A percentile compares a stretch with the other conserved stretches of the same genome.
Evolutionary conservation across 2,329 filamentous ascomycete genomes (phyloP).

Genomic region (Aspergillus luchuensis): DNA sequence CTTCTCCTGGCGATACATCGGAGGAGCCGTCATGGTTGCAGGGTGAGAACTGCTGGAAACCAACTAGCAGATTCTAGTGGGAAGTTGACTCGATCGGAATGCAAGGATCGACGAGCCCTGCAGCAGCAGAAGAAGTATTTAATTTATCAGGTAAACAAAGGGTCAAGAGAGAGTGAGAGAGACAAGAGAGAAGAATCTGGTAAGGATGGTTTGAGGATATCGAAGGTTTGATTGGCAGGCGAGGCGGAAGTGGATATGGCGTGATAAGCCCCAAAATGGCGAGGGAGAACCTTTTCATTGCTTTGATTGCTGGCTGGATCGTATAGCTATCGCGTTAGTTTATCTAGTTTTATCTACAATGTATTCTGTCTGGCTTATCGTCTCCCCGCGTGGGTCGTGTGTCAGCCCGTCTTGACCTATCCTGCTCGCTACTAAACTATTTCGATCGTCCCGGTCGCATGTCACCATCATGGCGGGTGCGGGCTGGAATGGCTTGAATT

Average conservation of each 20-base stretch:
- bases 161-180: not conserved
- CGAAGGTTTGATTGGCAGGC: not conserved
- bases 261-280: not conserved
- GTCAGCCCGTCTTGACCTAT: too few species aligned
- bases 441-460: too few species aligned
- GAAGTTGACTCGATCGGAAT: not conserved
- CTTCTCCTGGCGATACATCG: not conserved
- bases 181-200: not conserved
- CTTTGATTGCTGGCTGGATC: too few species aligned
- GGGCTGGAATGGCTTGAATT: too few species aligned
- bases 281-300: not conserved
- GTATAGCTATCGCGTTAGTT: too few species aligned
- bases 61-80: too few species aligned
- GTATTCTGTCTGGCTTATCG: too few species aligned
- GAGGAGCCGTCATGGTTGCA: not conserved
- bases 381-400: too few species aligned
- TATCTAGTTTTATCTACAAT: too few species aligned
- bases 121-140: not conserved
- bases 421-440: too few species aligned
- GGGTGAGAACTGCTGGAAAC: too few species aligned
- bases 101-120: constrained; percentile 1
- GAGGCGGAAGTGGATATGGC: constrained; percentile 3
- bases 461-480: too few species aligned
- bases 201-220: not conserved
- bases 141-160: not conserved